A percentile compares a stretch with the other conserved stretches of the same genome.
phyloP scores from a whole-genome alignment of 2,329 filamentous ascomycete genomes.

The Aspergillus fumigatus region DNA sequence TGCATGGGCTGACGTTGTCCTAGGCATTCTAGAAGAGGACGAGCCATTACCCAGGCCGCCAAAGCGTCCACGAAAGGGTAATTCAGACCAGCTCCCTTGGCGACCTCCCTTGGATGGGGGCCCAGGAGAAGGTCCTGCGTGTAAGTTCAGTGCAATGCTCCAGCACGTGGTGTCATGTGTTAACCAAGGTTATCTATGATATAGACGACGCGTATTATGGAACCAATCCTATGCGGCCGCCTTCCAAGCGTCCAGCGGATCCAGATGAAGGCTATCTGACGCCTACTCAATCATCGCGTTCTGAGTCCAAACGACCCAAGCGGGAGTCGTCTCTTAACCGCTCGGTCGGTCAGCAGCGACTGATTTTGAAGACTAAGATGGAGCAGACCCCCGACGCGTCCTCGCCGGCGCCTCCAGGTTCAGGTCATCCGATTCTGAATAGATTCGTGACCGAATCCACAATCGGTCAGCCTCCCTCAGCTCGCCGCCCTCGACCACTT shows the following conservation, averaged over 20 bases:
- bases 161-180: constrained; percentile 10
- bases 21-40: constrained; percentile 46
- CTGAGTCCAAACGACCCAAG: constrained; percentile 38
- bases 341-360: constrained; percentile 35
- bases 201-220: neutral
- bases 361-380: constrained; percentile 43
- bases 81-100: neutral
- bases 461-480: constrained; percentile 23
- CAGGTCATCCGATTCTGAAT: constrained; percentile 39
- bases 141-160: constrained; percentile 9
- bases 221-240: constrained; percentile 24
- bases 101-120: no score
- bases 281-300: constrained; percentile 32
- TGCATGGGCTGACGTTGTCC: constrained; percentile 8
- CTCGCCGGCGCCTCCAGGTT: constrained; percentile 42
- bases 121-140: constrained; percentile 12
- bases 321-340: constrained; percentile 34
- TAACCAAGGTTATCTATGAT: neutral
- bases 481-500: constrained; percentile 43
- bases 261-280: constrained; percentile 42
- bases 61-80: constrained; percentile 44
- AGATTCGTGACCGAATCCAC: constrained; percentile 36
- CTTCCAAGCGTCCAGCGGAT: constrained; percentile 29
- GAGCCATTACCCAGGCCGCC: constrained; percentile 41
- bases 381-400: constrained; percentile 39